phyloP scores from a whole-genome alignment of 2,329 filamentous ascomycete genomes.

The Epichloe brachyelytri region DNA sequence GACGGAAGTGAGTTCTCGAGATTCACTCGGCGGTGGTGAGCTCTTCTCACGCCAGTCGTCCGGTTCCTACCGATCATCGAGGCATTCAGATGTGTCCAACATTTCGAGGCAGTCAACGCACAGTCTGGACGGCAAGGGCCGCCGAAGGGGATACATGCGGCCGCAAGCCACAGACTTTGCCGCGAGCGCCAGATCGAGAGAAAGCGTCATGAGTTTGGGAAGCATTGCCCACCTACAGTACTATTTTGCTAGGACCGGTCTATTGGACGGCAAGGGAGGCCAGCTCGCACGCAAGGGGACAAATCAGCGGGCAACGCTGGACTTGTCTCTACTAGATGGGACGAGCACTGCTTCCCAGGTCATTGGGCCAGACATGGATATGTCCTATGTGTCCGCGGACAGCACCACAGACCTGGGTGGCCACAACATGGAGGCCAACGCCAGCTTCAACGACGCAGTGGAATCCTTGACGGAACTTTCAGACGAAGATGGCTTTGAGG shows the following conservation, averaged over 20 bases:
- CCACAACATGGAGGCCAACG: slow-evolving; percentile 23
- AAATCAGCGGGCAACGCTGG: slow-evolving; percentile 43
- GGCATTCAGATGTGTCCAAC: slow-evolving; percentile 28
- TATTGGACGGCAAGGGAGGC: slow-evolving; percentile 86
- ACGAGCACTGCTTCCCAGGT: slow-evolving; percentile 22
- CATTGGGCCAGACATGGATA: slow-evolving; percentile 38
- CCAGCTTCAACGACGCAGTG: slow-evolving; percentile 17
- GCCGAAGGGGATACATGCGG: slow-evolving; percentile 72
- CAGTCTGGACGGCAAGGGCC: slow-evolving; percentile 27
- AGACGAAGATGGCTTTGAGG: slow-evolving; percentile 38
- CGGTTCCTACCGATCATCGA: slow-evolving; percentile 37
- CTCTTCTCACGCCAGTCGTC: slow-evolving; percentile 47
- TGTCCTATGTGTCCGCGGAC: slow-evolving; percentile 46
- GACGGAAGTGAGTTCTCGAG: slow-evolving; percentile 34
- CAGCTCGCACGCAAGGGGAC: slow-evolving; percentile 65
- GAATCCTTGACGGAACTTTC: slow-evolving; percentile 36
- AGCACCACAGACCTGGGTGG: slow-evolving; percentile 43
- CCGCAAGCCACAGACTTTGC: slow-evolving; percentile 83
- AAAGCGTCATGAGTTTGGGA: slow-evolving; percentile 91
- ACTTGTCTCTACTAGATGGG: slow-evolving; percentile 39
- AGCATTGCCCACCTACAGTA: slow-evolving; percentile 97
- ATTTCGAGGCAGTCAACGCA: slow-evolving; percentile 34
- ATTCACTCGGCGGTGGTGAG: slow-evolving; percentile 46
- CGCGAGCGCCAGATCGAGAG: slow-evolving; percentile 74
- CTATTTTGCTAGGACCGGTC: slow-evolving; percentile 89